Evolutionary conservation across 192 early-diverging fungal species (phyloP).

Genomic region (Linnemannia elongata): DNA sequence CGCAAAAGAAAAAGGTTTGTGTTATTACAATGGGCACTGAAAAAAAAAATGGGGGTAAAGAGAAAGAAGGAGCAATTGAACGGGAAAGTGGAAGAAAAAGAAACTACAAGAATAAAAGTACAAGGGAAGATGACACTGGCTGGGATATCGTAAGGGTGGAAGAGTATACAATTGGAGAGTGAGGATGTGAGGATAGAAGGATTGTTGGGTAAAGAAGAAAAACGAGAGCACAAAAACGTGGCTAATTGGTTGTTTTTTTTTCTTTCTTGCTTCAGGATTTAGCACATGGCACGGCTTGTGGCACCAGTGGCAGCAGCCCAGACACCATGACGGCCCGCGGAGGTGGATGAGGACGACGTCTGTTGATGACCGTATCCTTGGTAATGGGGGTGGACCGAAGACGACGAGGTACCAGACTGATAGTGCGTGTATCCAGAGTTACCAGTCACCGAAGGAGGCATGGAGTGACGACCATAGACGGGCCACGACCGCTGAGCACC

Average conservation of each 20-base stretch:
- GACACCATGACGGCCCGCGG: not conserved
- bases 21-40: not conserved
- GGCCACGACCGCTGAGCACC: slow-evolving; percentile 7
- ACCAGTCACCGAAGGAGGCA: slow-evolving; percentile 11
- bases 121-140: not conserved
- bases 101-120: slow-evolving; percentile 11
- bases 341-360: not conserved
- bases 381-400: slow-evolving; percentile 9
- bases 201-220: slow-evolving; percentile 10
- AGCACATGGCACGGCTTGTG: slow-evolving; percentile 39
- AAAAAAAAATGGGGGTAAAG: not conserved
- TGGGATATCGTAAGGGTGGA: not conserved
- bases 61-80: not conserved
- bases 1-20: not conserved
- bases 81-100: not conserved
- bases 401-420: not conserved
- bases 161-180: not conserved
- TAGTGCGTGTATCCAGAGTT: not conserved
- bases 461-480: slow-evolving; percentile 36
- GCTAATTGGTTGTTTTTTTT: not conserved
- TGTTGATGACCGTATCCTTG: slow-evolving; percentile 12
- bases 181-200: not conserved
- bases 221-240: not conserved
- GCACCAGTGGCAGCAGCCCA: slow-evolving; percentile 17
- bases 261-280: not conserved